A percentile compares a stretch with the other conserved stretches of the same genome.
These are phyloP conservation scores for Clonostachys byssicola DNA, from an alignment of 2,329 filamentous ascomycete genomes.

Conservation along the genomic window DNA sequence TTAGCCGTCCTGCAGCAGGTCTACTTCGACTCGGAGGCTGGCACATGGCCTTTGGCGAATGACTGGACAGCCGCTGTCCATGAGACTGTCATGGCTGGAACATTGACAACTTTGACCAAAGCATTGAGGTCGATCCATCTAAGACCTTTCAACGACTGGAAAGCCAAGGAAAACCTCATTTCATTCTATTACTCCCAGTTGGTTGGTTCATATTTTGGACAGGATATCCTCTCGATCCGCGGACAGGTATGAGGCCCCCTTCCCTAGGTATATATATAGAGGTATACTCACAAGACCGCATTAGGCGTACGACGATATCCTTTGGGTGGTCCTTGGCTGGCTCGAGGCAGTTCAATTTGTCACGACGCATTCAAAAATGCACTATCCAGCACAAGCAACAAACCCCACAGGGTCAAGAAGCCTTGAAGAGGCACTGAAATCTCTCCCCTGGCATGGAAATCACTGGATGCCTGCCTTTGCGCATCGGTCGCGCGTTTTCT, in stretches of 20 bases:
- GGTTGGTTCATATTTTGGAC: constrained; percentile 78
- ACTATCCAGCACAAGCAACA: constrained; percentile 39
- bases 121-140: constrained; percentile 37
- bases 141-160: constrained; percentile 31
- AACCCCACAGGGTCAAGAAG: constrained; percentile 7
- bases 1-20: constrained; percentile 71
- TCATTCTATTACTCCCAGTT: constrained; percentile 77
- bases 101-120: constrained; percentile 66
- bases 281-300: too few species aligned
- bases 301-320: constrained; percentile 86
- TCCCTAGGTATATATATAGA: background rate
- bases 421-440: constrained; percentile 24
- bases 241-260: constrained; percentile 34
- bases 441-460: constrained; percentile 67
- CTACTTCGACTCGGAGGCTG: constrained; percentile 74
- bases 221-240: constrained; percentile 71
- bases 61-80: constrained; percentile 92
- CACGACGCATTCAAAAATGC: constrained; percentile 58
- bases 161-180: constrained; percentile 70
- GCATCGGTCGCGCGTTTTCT: constrained; percentile 80
- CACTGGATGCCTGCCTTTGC: constrained; percentile 75
- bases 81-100: constrained; percentile 72
- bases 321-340: constrained; percentile 94
- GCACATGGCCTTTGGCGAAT: constrained; percentile 80
- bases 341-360: constrained; percentile 78